Evolutionary conservation across 2,329 filamentous ascomycete genomes (phyloP).

Genomic region (Ophiostoma populinum): DNA sequence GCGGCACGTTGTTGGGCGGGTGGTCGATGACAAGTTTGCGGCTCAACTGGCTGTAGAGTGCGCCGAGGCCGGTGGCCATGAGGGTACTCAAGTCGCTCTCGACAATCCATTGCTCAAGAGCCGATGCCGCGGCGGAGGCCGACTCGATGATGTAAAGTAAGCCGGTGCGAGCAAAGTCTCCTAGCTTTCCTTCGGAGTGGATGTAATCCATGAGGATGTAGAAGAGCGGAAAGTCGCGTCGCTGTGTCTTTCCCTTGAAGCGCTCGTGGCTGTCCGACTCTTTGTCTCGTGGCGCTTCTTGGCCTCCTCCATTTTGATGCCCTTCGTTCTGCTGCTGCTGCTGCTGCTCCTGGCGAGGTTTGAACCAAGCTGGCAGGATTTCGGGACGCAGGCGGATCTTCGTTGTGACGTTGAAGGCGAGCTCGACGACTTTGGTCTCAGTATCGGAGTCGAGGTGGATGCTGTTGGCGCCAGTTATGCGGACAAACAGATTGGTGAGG

Average conservation of each 20-base stretch:
- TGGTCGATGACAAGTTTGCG: conserved; percentile 71
- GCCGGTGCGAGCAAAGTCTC: conserved; percentile 89
- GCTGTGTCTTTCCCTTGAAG: conserved; percentile 72
- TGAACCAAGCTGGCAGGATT: conserved; percentile 86
- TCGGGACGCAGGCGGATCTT: conserved; percentile 83
- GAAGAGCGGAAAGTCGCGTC: conserved; percentile 88
- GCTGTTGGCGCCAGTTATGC: conserved; percentile 57
- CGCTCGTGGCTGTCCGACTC: conserved; percentile 48
- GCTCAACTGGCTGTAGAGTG: conserved; percentile 47
- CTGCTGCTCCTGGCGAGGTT: conserved; percentile 28
- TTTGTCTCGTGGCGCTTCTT: background rate
- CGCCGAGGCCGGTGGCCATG: conserved; percentile 91
- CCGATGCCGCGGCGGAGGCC: conserved; percentile 69
- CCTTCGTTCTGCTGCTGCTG: too few species aligned
- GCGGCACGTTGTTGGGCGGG: conserved; percentile 56
- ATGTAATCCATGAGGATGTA: conserved; percentile 95
- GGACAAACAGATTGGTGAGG: conserved; percentile 69
- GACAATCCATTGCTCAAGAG: conserved; percentile 88
- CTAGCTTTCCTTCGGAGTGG: conserved; percentile 83
- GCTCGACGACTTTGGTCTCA: conserved; percentile 75
- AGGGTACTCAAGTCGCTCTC: conserved; percentile 91
- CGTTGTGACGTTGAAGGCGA: conserved; percentile 89
- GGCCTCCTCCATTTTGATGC: too few species aligned
- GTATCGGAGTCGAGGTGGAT: conserved; percentile 62
- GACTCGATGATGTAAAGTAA: conserved; percentile 92